Base-by-base conservation (phyloP, 768 basidiomycete genomes). In the Boletus subparvulus region DNA sequence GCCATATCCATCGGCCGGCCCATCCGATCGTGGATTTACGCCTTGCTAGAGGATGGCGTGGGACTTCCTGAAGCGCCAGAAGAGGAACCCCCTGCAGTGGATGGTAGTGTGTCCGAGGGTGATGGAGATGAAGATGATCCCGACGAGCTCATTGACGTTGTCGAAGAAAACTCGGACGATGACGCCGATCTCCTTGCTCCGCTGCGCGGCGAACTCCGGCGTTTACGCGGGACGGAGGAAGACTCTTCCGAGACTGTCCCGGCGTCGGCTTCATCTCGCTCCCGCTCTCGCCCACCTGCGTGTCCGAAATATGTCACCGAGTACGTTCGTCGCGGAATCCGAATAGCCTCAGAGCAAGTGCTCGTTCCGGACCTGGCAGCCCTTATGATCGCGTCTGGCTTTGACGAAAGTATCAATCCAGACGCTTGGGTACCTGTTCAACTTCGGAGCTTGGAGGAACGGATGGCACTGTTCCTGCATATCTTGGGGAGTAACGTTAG, bases 91-190 rank as follows among this genome's bases (percentile, higher is more conserved):
- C 10, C 30, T 17, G 58, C 45, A 45, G 50, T 42, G 52, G 65
- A 62, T 13, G 72, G 69, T 21, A 64, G 70, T 54, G 26, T 52
- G 30, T 45, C 63, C 47, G 50, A 60, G 50, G 43, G 55, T 61
- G 60, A 50, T n/a, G 69, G 76, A 4, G 74, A 76, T 30, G 79
- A 80, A 17, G 79, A 77, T 13, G 80, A 86, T 58, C 73, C 75
- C 10, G 76, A 84, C 53, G 86, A 90, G 56, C 70, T 90, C 17
- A 75, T 91, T 42, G 89, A 88, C 55, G 88, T 90, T 12, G 76
- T 83, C 0, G 85, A 88, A 63, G 80, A 80, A 26, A 77, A 86
- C 55, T 80, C 81, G 35, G 80, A 73, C 42, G 64, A 58, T 42
- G 69, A 72, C 6, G 70, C 68, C 11, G 87, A 91, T 67, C 79